These are phyloP conservation scores for Serendipita sp. DNA, from an alignment of 768 basidiomycete species.

Conservation along the genomic window DNA sequence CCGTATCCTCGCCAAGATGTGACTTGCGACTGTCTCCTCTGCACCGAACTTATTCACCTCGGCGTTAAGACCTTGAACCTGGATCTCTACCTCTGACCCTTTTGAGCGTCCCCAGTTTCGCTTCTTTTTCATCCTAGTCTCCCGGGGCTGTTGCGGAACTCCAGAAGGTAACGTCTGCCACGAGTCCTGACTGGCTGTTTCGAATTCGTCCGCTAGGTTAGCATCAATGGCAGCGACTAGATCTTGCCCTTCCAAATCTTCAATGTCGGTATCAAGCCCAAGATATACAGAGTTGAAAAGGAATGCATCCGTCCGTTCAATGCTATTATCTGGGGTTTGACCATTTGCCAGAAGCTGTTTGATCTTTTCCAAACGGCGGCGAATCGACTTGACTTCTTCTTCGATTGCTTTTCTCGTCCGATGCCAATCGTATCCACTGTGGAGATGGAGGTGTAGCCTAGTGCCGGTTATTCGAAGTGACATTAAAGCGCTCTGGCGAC, in stretches of 20 bases:
- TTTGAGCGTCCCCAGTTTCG: constrained; percentile 46
- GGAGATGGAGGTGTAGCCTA: constrained; percentile 52
- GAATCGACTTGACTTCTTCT: constrained; percentile 74
- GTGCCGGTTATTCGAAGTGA: constrained; percentile 39
- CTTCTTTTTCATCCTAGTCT: background rate
- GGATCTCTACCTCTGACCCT: constrained; percentile 70
- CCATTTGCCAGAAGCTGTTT: constrained; percentile 82
- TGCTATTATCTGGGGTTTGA: constrained; percentile 61
- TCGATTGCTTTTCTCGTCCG: constrained; percentile 75
- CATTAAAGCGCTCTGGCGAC: background rate
- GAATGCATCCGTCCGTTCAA: constrained; percentile 53
- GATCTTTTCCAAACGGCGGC: constrained; percentile 72
- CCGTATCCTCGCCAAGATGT: constrained; percentile 47
- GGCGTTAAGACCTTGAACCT: constrained; percentile 42
- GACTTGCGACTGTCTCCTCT: constrained; percentile 39
- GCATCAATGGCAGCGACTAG: constrained; percentile 87
- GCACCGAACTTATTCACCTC: constrained; percentile 51
- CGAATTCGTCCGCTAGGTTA: constrained; percentile 60
- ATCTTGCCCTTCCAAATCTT: constrained; percentile 54
- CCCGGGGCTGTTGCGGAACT: constrained; percentile 11
- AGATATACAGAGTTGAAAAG: constrained; percentile 93
- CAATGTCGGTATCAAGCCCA: constrained; percentile 64
- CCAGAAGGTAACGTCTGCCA: constrained; percentile 72
- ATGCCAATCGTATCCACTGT: constrained; percentile 91
- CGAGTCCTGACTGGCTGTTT: constrained; percentile 64